phyloP scores from a whole-genome alignment of 257 asterid genomes.

The Gentiana straminea region DNA sequence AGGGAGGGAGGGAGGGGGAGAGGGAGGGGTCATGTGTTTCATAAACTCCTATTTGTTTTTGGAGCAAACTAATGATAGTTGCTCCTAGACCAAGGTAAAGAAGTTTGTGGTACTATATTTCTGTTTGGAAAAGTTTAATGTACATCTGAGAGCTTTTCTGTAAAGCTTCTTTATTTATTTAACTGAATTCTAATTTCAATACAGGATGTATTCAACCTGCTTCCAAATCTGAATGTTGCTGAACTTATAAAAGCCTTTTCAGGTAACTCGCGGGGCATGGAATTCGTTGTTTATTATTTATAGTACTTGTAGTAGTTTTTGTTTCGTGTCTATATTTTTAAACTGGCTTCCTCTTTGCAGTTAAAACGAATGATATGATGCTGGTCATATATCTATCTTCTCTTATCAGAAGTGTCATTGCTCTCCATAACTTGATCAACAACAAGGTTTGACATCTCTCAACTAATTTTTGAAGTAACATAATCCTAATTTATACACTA shows the following conservation, averaged over 20 bases:
- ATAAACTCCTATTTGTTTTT: too few relatives aligned
- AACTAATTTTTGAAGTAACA: too few relatives aligned
- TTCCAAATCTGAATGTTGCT: slow-evolving; percentile 77
- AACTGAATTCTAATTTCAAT: slow-evolving; percentile 1
- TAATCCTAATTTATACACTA: too few relatives aligned
- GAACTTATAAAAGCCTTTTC: slow-evolving; percentile 80
- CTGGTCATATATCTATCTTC: slow-evolving; percentile 88
- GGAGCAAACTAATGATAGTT: too few relatives aligned
- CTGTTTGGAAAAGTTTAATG: too few relatives aligned
- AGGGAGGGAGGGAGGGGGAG: too few relatives aligned
- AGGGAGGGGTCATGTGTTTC: too few relatives aligned
- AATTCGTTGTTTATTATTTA: too few relatives aligned
- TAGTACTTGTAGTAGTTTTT: neutral
- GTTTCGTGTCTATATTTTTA: slow-evolving; percentile 2
- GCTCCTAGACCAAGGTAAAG: too few relatives aligned
- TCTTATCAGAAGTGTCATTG: slow-evolving; percentile 84
- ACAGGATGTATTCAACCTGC: slow-evolving; percentile 87
- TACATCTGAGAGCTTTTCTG: too few relatives aligned
- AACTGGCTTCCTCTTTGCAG: slow-evolving; percentile 23
- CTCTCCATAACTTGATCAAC: slow-evolving; percentile 88
- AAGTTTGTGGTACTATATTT: too few relatives aligned
- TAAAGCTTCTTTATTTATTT: neutral
- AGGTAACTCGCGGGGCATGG: slow-evolving; percentile 26
- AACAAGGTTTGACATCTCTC: slow-evolving; percentile 55
- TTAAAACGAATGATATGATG: slow-evolving; percentile 96